phyloP scores from a whole-genome alignment of 495 filamentous ascomycete genomes.

The Aspergillus nidulans region DNA sequence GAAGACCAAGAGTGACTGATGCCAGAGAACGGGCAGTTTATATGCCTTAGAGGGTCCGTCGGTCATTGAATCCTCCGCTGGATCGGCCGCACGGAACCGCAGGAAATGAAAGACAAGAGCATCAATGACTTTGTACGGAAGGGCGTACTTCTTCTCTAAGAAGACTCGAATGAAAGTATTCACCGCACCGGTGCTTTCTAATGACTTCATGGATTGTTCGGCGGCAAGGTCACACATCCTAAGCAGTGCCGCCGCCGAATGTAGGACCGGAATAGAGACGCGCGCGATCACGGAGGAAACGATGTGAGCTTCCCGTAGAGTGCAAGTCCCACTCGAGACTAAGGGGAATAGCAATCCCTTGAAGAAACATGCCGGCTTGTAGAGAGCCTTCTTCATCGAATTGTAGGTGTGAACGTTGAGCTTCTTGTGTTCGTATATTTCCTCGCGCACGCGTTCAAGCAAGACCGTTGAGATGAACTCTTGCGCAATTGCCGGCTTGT shows the following conservation, averaged over 20 bases:
- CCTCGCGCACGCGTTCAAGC: constrained; percentile 81
- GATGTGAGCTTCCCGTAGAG: constrained; percentile 86
- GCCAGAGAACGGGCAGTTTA: constrained; percentile 82
- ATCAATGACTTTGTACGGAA: constrained; percentile 92
- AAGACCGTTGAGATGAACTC: constrained; percentile 76
- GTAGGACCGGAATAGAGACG: constrained; percentile 79
- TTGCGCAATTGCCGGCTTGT: constrained; percentile 70
- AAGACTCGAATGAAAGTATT: constrained; percentile 90
- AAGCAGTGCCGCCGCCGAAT: constrained; percentile 88
- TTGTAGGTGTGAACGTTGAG: constrained; percentile 94
- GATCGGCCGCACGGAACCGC: constrained; percentile 65
- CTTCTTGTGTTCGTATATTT: constrained; percentile 82
- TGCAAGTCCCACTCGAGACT: constrained; percentile 70
- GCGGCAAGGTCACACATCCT: constrained; percentile 90
- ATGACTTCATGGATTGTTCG: constrained; percentile 68
- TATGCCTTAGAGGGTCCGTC: constrained; percentile 46
- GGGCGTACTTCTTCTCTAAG: constrained; percentile 93
- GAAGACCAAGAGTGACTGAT: constrained; percentile 83
- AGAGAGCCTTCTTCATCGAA: constrained; percentile 83
- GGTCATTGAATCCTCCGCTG: constrained; percentile 42
- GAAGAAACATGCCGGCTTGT: constrained; percentile 96
- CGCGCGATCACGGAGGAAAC: constrained; percentile 76
- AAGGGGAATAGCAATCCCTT: constrained; percentile 94
- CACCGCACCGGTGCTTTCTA: constrained; percentile 76
- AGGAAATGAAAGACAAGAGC: constrained; percentile 94